These are phyloP conservation scores for Phialocephala sp. DNA, from an alignment of 2,329 filamentous ascomycete species.

Conservation along the genomic window DNA sequence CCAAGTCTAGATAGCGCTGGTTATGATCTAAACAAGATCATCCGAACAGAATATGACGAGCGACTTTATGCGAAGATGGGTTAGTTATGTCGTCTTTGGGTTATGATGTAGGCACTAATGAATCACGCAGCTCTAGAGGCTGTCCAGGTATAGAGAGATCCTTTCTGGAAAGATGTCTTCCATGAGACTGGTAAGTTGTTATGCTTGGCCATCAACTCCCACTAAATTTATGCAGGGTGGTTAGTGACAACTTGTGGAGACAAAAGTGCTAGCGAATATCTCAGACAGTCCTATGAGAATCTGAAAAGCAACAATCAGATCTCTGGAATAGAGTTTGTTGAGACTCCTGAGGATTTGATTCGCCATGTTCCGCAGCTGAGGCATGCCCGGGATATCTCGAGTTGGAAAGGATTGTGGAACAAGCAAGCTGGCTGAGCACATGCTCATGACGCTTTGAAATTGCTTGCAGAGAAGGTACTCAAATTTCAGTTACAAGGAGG, in stretches of 20 bases:
- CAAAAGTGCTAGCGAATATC: conserved; percentile 36
- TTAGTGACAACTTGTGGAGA: conserved; percentile 18
- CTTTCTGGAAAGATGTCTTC: conserved; percentile 21
- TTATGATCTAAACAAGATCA: conserved; percentile 52
- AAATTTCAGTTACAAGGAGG: not conserved
- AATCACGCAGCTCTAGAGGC: conserved; percentile 15
- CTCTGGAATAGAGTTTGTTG: conserved; percentile 36
- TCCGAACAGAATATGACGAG: conserved; percentile 50
- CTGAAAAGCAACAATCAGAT: conserved; percentile 15
- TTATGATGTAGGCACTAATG: not conserved
- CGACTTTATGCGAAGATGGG: conserved; percentile 24
- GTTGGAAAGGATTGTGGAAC: conserved; percentile 56
- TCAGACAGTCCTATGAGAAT: conserved; percentile 39
- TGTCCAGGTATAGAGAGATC: conserved; percentile 20
- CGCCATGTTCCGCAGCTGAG: conserved; percentile 42
- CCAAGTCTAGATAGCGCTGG: conserved; percentile 22
- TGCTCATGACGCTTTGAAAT: conserved; percentile 46
- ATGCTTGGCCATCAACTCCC: not conserved
- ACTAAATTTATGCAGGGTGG: conserved; percentile 13
- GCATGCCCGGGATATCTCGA: conserved; percentile 18
- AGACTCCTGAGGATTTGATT: conserved; percentile 43
- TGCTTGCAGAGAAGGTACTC: conserved; percentile 44
- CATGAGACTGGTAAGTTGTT: conserved; percentile 22
- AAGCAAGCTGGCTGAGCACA: conserved; percentile 46
- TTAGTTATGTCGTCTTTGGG: not conserved